Conservation (phyloP, 2,329 filamentous ascomycete genomes). For the Penicillium nordicum region DNA sequence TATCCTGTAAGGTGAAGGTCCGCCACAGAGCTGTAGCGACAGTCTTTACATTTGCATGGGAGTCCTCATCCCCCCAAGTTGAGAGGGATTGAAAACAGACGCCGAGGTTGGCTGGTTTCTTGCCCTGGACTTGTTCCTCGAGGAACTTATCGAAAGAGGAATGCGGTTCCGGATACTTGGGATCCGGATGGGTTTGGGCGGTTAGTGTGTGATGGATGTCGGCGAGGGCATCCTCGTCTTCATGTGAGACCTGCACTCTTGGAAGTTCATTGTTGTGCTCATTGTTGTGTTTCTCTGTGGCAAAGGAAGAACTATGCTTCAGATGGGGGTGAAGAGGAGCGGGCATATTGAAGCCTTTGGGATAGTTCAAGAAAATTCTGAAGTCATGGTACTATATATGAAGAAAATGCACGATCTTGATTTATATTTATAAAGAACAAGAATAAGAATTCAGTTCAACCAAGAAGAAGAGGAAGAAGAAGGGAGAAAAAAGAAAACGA, state of each 20-base stretch:
- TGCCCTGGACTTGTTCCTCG: slow-evolving; percentile 63
- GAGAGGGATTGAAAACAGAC: slow-evolving; percentile 70
- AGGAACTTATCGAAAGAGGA: slow-evolving; percentile 68
- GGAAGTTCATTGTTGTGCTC: slow-evolving; percentile 13
- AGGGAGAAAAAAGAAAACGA: background rate
- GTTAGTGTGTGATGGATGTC: slow-evolving; percentile 33
- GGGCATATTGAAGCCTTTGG: slow-evolving; percentile 23
- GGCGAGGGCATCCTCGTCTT: slow-evolving; percentile 31
- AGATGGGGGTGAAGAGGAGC: slow-evolving; percentile 26
- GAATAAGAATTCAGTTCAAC: background rate
- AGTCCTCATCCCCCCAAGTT: slow-evolving; percentile 64
- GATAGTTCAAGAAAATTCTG: background rate
- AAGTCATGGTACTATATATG: background rate
- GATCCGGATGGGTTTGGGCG: slow-evolving; percentile 10
- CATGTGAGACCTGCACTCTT: slow-evolving; percentile 28
- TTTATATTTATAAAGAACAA: slow-evolving; percentile 1
- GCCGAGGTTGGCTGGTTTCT: slow-evolving; percentile 67
- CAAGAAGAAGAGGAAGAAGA: too few species aligned
- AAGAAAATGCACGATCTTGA: background rate
- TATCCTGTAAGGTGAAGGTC: slow-evolving; percentile 72
- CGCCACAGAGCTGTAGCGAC: slow-evolving; percentile 67
- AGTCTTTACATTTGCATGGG: slow-evolving; percentile 62
- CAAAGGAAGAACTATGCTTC: slow-evolving; percentile 21
- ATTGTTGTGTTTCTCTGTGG: slow-evolving; percentile 12
- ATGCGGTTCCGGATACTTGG: slow-evolving; percentile 41